Evolutionary conservation across 768 basidiomycete species (phyloP).

Genomic region (Candolleomyces aberdarensis): DNA sequence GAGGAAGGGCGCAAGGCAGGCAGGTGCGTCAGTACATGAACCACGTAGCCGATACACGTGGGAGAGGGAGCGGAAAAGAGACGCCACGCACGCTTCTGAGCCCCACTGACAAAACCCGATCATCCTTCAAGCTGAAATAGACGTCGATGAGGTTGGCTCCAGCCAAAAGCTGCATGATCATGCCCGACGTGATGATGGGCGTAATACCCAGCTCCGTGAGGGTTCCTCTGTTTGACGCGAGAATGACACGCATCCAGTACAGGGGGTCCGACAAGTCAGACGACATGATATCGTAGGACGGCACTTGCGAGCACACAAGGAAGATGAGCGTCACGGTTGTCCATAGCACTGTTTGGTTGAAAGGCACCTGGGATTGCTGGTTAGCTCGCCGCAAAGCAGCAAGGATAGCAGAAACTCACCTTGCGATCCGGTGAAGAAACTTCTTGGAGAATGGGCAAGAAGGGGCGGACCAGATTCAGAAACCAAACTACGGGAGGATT

Average conservation of each 20-base stretch:
- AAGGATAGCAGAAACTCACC: conserved; percentile 37
- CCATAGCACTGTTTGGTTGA: conserved; percentile 99
- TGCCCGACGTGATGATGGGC: conserved; percentile 96
- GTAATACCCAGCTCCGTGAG: conserved; percentile 99
- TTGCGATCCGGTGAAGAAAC: conserved; percentile 98
- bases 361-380: conserved; percentile 65
- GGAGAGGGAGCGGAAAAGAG: no score
- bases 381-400: not conserved
- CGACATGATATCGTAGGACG: conserved; percentile 98
- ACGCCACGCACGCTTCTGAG: conserved; percentile 82
- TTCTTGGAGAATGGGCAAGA: conserved; percentile 94
- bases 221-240: conserved; percentile 97
- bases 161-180: conserved; percentile 99
- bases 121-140: conserved; percentile 96
- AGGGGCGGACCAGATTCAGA: conserved; percentile 96
- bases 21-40: no score
- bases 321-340: conserved; percentile 99
- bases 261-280: conserved; percentile 98
- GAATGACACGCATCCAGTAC: conserved; percentile 99
- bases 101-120: conserved; percentile 90
- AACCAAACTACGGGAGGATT: conserved; percentile 68
- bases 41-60: no score
- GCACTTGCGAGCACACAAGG: conserved; percentile 98
- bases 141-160: conserved; percentile 98
- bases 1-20: no score